Evolutionary conservation across 2,329 filamentous ascomycete species (phyloP), one percentile per base, ranked within the genome.

Genomic region (Penicillium polonicum): DNA sequence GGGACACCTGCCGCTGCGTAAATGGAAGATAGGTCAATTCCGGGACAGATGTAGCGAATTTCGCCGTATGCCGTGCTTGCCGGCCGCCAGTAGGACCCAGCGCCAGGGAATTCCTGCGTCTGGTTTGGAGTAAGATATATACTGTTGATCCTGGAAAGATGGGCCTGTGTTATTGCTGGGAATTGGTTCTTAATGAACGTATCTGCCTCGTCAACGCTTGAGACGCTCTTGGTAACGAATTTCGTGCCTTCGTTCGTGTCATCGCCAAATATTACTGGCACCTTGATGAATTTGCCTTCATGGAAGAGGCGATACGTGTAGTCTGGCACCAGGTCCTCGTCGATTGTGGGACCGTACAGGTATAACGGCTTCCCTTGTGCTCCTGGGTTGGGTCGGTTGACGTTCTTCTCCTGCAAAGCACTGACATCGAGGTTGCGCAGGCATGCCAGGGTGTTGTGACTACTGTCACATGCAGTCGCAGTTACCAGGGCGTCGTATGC

Each of bases 181-280:
- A 84, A 88, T 60, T 89, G 82, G 55, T 80, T 72, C 45, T 79
- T 76, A 3, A 89, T 71, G 67, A 87, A 89, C 2, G 69, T 72
- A 65, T 86, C 77, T 64, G 82, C 82, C 31, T 83, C 72, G 2
- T 68, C 71, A 3, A 79, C 66, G 23, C 76, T 83, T 39, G 76
- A 74, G 1, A 83, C 81, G 31, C 69, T 72, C 21, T 70, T 68
- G 0, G 85, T 84, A 0, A 82, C 80, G 67, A 88, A 89, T 5
- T 81, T 72, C 0, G 86, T 88, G 36, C 87, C 88, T 71, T 87
- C 87, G 70, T 90, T 85, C 4, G 83, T 85, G 70, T 83, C 83
- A 62, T 84, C 80, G 51, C 84, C 83, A 62, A 80, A 81, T 57
- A 85, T 83, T 12, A 81, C 79, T 2, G 83, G 83, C 0, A 85